Evolutionary conservation across 2,329 filamentous ascomycete genomes (phyloP), one percentile per base, ranked within the genome.

Genomic region (Penicillium sp.): DNA sequence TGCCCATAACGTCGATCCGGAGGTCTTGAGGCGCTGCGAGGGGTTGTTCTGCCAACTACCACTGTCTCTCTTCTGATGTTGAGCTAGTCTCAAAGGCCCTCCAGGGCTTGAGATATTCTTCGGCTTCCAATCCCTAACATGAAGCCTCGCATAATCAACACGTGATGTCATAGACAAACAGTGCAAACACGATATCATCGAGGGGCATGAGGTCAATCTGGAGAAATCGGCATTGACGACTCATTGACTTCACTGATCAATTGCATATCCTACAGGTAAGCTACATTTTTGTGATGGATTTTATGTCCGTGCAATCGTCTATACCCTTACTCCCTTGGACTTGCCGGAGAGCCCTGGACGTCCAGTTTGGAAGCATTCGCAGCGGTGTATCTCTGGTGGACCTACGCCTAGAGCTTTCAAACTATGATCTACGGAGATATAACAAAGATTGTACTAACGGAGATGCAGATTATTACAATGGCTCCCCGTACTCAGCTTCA

Each of bases 401-500:
- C 2, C 36, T 39, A 14, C 10, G n/a, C 31, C 13, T 14, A 5
- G 31, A 34, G 31, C 10, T 14, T 14, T 36, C 34, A n/a, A 36
- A 36, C 14, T 3, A n/a, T n/a, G 14, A 36, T 3, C n/a, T 36
- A 36, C 4, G 13, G 14, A 36, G 13, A 36, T n/a, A 36, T 3
- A n/a, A n/a, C 13, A 36, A n/a, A 36, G 7, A n/a, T 21, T 16
- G 31, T 32, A 48, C 59, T 62, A 22, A 63, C 52, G 14, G 14
- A 43, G 21, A 24, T 40, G 36, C 47, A 63, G 52, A 54, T 52
- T 47, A 42, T 48, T 56, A 67, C 13, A 47, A 96, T 96, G 92
- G 83, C 90, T 3, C 82, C 91, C 83, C 87, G 64, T 85, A 97
- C 71, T 76, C 85, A 66, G 91, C 96, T 74, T 86, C 90, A 57